These are phyloP conservation scores for Millerozyma acaciae DNA, from an alignment of 805 yeast genomes.

Conservation along the genomic window DNA sequence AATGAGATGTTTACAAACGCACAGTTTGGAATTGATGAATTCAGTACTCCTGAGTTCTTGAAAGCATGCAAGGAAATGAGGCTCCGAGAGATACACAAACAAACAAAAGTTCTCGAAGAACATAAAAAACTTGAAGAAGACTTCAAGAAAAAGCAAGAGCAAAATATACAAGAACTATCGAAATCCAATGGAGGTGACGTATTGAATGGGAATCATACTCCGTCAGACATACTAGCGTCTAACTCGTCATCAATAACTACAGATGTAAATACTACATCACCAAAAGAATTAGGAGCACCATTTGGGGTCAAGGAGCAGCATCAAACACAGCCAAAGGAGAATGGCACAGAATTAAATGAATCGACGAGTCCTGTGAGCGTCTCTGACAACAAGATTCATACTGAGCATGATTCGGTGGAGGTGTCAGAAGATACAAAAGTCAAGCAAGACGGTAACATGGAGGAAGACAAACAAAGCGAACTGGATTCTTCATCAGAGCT, in stretches of 20 bases:
- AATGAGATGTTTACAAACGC: conserved; percentile 96
- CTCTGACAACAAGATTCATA: background rate
- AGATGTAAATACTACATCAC: background rate
- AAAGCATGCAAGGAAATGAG: conserved; percentile 74
- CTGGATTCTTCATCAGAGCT: conserved; percentile 35
- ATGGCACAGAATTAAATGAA: conserved; percentile 1
- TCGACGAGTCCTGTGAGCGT: background rate
- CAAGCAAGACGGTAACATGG: background rate
- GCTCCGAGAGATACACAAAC: conserved; percentile 58
- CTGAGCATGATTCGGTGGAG: conserved; percentile 3
- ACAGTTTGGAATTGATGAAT: conserved; percentile 91
- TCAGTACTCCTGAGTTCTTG: conserved; percentile 65
- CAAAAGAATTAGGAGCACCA: background rate
- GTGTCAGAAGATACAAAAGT: conserved; percentile 3
- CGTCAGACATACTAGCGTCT: background rate
- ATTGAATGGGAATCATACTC: conserved; percentile 2
- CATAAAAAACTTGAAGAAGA: conserved; percentile 26
- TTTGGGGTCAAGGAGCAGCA: conserved; percentile 4
- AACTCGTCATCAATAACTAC: background rate
- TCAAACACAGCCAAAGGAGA: conserved; percentile 1
- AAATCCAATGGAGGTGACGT: conserved; percentile 1
- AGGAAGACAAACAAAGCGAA: conserved; percentile 1
- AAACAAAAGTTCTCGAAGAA: conserved; percentile 39
- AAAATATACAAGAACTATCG: conserved; percentile 3
- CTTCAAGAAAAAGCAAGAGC: conserved; percentile 12